Evolutionary conservation across 305 asterid species (phyloP).

Genomic region (Fraxinus albicans): DNA sequence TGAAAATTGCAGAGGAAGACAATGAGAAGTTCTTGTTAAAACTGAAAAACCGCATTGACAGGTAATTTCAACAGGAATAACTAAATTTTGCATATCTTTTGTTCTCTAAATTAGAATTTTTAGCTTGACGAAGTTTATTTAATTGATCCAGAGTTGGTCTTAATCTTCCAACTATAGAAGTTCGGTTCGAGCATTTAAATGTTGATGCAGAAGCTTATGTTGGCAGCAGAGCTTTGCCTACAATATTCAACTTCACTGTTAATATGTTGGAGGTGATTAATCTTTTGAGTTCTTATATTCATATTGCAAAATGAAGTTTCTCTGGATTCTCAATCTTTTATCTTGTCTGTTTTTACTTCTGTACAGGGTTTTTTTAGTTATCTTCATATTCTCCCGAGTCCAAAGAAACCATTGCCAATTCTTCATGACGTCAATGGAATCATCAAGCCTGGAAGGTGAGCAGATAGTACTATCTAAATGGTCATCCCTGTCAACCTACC

Average conservation of each 20-base stretch:
- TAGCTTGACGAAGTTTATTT: not conserved
- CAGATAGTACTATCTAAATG: constrained; percentile 2
- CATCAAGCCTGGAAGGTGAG: constrained; percentile 94
- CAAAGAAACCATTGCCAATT: constrained; percentile 75
- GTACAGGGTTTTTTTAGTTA: constrained; percentile 61
- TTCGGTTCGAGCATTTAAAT: constrained; percentile 77
- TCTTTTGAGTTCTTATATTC: not conserved
- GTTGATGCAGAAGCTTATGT: constrained; percentile 77
- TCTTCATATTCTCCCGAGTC: constrained; percentile 60
- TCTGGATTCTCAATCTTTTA: not conserved
- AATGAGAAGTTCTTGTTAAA: constrained; percentile 80
- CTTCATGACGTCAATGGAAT: constrained; percentile 84
- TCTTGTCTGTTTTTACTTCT: constrained; percentile 10
- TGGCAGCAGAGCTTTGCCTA: constrained; percentile 85
- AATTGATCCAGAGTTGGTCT: constrained; percentile 69
- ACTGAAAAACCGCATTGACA: constrained; percentile 68
- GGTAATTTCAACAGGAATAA: constrained; percentile 35
- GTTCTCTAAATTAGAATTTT: not conserved
- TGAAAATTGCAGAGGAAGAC: constrained; percentile 72
- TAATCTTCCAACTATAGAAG: constrained; percentile 82
- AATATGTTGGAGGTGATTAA: constrained; percentile 79
- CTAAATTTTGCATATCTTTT: not conserved
- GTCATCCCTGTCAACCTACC: not conserved
- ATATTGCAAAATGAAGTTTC: not conserved
- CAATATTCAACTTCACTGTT: constrained; percentile 69